Percentiles rank a stretch among this genome's conserved stretches.
Conservation (phyloP, 306 rosid genomes). For the Trifolium repens region DNA sequence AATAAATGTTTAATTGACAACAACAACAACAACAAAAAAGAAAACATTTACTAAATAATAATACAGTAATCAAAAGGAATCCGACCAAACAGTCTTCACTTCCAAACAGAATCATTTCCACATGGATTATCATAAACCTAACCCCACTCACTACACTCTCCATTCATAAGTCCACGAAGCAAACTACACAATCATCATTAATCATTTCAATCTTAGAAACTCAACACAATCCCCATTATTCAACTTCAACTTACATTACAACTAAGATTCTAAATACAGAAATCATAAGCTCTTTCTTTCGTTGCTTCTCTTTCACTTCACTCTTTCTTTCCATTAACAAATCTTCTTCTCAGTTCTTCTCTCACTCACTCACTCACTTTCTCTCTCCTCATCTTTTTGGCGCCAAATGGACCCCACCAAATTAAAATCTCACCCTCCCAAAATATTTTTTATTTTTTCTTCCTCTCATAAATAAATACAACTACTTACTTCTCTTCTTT, state of each 20-base stretch:
- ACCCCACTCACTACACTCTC: neutral
- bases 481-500: constrained; percentile 20
- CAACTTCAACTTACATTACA: too few species aligned
- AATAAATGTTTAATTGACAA: too few species aligned
- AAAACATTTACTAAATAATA: too few species aligned
- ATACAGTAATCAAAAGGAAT: neutral
- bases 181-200: constrained; percentile 19
- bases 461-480: constrained; percentile 34
- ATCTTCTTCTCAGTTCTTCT: neutral
- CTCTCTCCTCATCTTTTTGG: constrained; percentile 45
- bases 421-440: constrained; percentile 50
- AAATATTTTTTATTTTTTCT: constrained; percentile 20
- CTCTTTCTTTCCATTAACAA: constrained; percentile 40
- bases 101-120: neutral
- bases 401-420: constrained; percentile 67
- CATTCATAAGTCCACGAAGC: constrained; percentile 6
- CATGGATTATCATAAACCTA: neutral
- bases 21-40: too few species aligned
- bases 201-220: neutral
- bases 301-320: constrained; percentile 81
- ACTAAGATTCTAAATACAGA: neutral
- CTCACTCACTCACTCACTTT: neutral
- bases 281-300: neutral
- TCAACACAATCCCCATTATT: constrained; percentile 13
- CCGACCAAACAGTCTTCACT: neutral